Evolutionary conservation across 768 basidiomycete genomes (phyloP), one percentile per base, ranked within the genome.

Genomic region (Mycena vitilis): DNA sequence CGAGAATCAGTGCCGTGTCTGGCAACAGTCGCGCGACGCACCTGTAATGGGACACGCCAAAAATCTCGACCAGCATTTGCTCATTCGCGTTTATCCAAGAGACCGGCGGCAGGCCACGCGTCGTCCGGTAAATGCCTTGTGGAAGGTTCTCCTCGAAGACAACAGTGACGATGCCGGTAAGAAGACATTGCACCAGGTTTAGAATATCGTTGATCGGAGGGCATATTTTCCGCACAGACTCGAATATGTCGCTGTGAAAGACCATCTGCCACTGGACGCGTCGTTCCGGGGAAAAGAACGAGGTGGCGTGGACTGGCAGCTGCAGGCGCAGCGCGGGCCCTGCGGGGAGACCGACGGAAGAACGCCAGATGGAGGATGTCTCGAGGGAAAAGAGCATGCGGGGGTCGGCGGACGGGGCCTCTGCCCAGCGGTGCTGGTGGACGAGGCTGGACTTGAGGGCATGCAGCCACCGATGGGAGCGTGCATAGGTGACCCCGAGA

Each of bases 201-300:
- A 91, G 82, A 72, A 92, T 89, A 77, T 91, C 90, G 78, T 85
- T 88, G 77, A 92, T 86, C 55, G 91, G 91, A 37, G 87, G 85
- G 63, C 88, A 87, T 71, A 89, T 86, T 77, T 90, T 89, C 40
- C 90, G 84, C 63, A 90, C 85, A 36, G 88, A 89, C 74, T 90
- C 89, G 79, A 91, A 92, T 58, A 89, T 87, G 78, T 91, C 90
- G 74, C 87, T 88, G 76, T 91, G 93, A 76, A 95, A 95, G 73
- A 94, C 92, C 93, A 94, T 94, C 77, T 94, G 88, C 93, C 94
- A 95, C 76, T 94, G 93, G 53, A 94, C 87, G 67, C 92, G 88
- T 72, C 93, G 83, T 77, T 95, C 92, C 13, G 92, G 92, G 56
- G 90, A 91, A 81, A 95, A 95, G 80, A 95, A 95, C 30, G 93